A percentile compares a stretch with the other conserved stretches of the same genome.
These are phyloP conservation scores for Handroanthus guayacan DNA, from an alignment of 257 asterid species.

Conservation along the genomic window DNA sequence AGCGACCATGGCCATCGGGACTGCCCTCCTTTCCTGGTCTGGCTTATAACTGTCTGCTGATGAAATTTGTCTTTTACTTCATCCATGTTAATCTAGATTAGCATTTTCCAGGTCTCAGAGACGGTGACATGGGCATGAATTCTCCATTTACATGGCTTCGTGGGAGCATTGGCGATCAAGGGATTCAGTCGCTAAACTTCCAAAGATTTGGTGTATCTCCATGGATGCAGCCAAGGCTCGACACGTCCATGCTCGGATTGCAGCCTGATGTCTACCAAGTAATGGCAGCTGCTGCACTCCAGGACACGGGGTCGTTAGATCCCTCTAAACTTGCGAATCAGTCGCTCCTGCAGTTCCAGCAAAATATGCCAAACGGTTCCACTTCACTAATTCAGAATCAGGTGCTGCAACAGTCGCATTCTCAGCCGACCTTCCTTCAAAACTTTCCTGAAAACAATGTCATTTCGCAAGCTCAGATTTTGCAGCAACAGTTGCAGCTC, in stretches of 20 bases:
- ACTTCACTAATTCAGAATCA: slow-evolving; percentile 58
- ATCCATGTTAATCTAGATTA: not conserved
- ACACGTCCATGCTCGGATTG: slow-evolving; percentile 56
- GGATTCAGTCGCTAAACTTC: slow-evolving; percentile 56
- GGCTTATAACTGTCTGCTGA: slow-evolving; percentile 24
- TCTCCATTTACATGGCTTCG: slow-evolving; percentile 69
- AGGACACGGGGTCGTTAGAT: slow-evolving; percentile 53
- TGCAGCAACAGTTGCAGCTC: slow-evolving; percentile 75
- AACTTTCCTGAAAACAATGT: slow-evolving; percentile 59
- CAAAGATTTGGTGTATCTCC: slow-evolving; percentile 59
- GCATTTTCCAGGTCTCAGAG: slow-evolving; percentile 51
- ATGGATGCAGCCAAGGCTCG: slow-evolving; percentile 72
- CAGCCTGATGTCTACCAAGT: slow-evolving; percentile 69
- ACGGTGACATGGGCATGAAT: slow-evolving; percentile 51
- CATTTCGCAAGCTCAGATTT: slow-evolving; percentile 75
- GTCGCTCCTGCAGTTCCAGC: slow-evolving; percentile 60
- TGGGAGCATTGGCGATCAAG: slow-evolving; percentile 61
- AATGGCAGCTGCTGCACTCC: slow-evolving; percentile 58
- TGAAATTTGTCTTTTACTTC: not conserved
- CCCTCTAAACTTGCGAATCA: slow-evolving; percentile 57
- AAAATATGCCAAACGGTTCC: slow-evolving; percentile 49
- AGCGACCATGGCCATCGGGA: slow-evolving; percentile 85
- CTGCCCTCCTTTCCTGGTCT: slow-evolving; percentile 66
- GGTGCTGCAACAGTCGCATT: slow-evolving; percentile 57
- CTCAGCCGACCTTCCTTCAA: slow-evolving; percentile 55